A percentile compares a stretch with the other conserved stretches of the same genome.
phyloP scores from a whole-genome alignment of 169 alveolate genomes.

The Plasmodium berghei region DNA sequence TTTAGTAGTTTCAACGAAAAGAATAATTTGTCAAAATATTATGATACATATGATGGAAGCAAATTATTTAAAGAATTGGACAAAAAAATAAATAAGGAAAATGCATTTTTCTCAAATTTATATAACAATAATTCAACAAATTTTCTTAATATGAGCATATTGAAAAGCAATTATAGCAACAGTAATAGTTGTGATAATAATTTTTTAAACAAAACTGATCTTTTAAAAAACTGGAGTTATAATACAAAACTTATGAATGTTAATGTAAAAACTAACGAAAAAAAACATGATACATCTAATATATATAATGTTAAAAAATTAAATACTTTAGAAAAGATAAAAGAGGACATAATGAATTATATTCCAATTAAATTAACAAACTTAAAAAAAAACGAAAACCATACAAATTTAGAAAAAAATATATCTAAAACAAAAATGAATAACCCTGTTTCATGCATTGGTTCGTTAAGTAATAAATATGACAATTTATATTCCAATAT shows the following conservation, averaged over 20 bases:
- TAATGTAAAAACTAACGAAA: neutral
- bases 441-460: neutral
- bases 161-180: constrained; percentile 12
- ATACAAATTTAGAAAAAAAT: constrained; percentile 3
- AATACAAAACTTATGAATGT: constrained; percentile 1
- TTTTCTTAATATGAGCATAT: constrained; percentile 24
- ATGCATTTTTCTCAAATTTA: neutral
- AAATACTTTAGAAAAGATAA: neutral
- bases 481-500: neutral
- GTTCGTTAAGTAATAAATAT: constrained; percentile 4
- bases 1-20: neutral
- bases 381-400: constrained; percentile 17
- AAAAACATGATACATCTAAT: neutral
- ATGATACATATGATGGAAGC: constrained; percentile 21
- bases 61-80: constrained; percentile 1
- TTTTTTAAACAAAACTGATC: constrained; percentile 10
- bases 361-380: constrained; percentile 6
- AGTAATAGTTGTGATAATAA: too few relatives aligned
- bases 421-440: neutral
- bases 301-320: too few relatives aligned
- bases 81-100: too few relatives aligned
- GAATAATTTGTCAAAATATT: constrained; percentile 1
- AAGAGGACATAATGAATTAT: neutral
- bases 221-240: constrained; percentile 18
- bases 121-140: constrained; percentile 35